Evolutionary conservation across 2,329 filamentous ascomycete species (phyloP).

Genomic region (Microsporum audouinii): DNA sequence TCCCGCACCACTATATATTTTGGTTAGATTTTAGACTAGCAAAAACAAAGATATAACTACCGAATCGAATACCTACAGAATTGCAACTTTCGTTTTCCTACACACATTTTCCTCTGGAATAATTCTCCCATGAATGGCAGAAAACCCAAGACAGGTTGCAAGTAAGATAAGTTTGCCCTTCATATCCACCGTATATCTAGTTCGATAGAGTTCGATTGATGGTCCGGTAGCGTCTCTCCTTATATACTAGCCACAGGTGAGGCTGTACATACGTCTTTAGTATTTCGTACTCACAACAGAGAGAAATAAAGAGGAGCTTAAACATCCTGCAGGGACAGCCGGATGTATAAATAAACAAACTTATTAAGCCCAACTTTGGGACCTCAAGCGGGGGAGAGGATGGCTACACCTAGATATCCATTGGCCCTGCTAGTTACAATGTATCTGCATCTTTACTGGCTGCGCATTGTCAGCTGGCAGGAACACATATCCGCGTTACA

Average conservation of each 20-base stretch:
- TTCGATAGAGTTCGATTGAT: not conserved
- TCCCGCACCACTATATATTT: conserved; percentile 41
- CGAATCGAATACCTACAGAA: conserved; percentile 19
- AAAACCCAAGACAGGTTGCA: not conserved
- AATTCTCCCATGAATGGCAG: not conserved
- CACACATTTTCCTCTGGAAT: conserved; percentile 11
- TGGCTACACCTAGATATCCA: not conserved
- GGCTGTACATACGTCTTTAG: not conserved
- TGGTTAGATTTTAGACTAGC: not conserved
- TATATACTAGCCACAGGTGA: not conserved
- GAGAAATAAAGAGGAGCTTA: not conserved
- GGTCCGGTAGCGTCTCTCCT: too few relatives aligned
- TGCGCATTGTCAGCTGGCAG: not conserved
- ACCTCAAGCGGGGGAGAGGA: not conserved
- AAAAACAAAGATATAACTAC: not conserved
- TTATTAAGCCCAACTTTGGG: not conserved
- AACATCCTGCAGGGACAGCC: not conserved
- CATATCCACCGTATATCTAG: not conserved
- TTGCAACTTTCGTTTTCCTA: conserved; percentile 25
- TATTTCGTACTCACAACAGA: not conserved
- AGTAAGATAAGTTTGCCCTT: not conserved
- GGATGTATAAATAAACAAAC: not conserved
- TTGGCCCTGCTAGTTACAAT: not conserved
- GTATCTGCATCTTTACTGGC: not conserved
- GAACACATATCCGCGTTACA: not conserved